Conservation (phyloP, 345 rosid species). For the Eucalyptus polyanthemos region DNA sequence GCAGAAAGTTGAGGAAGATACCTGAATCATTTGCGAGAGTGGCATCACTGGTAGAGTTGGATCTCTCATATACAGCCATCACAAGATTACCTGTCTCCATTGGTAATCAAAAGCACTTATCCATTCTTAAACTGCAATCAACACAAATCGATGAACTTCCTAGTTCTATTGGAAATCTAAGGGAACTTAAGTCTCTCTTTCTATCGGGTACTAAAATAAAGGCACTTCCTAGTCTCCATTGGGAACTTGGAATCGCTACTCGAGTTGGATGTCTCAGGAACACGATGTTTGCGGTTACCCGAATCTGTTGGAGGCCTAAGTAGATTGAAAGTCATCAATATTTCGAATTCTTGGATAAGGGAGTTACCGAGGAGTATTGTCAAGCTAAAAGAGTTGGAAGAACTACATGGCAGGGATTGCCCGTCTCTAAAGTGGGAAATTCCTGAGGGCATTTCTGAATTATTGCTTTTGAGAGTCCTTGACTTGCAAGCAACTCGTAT, state of each 20-base stretch:
- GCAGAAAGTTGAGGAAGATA: background rate
- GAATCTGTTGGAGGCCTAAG: background rate
- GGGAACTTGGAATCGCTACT: background rate
- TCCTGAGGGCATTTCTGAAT: background rate
- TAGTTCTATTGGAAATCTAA: background rate
- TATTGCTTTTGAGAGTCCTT: background rate
- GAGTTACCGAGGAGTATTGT: background rate
- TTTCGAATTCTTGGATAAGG: background rate
- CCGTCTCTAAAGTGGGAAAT: background rate
- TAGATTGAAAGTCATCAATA: background rate
- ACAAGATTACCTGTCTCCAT: background rate
- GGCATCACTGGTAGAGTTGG: background rate
- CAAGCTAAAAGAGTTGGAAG: background rate
- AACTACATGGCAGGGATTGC: background rate
- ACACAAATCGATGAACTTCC: background rate
- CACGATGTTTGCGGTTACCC: background rate
- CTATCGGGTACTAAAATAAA: background rate
- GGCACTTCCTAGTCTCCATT: accelerated
- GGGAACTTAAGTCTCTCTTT: background rate
- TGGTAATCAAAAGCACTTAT: background rate
- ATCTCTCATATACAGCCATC: background rate
- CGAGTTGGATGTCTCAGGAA: background rate
- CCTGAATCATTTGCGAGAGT: background rate
- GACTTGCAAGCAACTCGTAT: background rate
- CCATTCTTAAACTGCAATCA: background rate